Percentiles rank a stretch among this genome's conserved stretches.
phyloP scores from a whole-genome alignment of 768 basidiomycete species.

The Vararia minispora region DNA sequence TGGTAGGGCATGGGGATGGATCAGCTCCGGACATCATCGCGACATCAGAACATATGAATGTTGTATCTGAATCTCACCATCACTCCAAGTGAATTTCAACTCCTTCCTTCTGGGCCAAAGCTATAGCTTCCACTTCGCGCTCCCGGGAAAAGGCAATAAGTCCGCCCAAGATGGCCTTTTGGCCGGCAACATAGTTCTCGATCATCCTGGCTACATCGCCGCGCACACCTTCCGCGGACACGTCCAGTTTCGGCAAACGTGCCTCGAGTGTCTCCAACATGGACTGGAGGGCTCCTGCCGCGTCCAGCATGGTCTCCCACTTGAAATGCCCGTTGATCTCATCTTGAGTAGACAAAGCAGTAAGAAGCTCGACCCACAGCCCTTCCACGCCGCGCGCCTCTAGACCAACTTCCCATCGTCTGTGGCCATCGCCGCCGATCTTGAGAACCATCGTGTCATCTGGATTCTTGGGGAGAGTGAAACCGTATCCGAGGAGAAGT shows the following conservation, averaged over 20 bases:
- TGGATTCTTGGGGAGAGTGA: slow-evolving; percentile 66
- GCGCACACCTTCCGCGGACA: slow-evolving; percentile 24
- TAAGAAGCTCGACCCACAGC: slow-evolving; percentile 46
- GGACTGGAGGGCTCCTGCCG: slow-evolving; percentile 49
- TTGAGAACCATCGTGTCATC: slow-evolving; percentile 82
- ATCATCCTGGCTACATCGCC: slow-evolving; percentile 57
- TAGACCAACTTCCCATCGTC: slow-evolving; percentile 57
- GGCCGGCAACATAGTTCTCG: slow-evolving; percentile 46
- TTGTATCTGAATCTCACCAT: too few relatives aligned
- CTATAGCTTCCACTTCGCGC: slow-evolving; percentile 36
- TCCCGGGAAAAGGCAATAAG: slow-evolving; percentile 36
- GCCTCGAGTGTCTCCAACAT: slow-evolving; percentile 49
- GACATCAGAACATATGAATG: too few relatives aligned
- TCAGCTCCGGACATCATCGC: too few relatives aligned
- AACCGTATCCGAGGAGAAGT: slow-evolving; percentile 87
- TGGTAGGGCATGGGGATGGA: too few relatives aligned
- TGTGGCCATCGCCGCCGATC: slow-evolving; percentile 39
- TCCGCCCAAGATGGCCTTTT: slow-evolving; percentile 20
- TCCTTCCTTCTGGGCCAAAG: slow-evolving; percentile 38
- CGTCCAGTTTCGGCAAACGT: slow-evolving; percentile 29
- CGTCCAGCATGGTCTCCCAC: slow-evolving; percentile 54
- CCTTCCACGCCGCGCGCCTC: slow-evolving; percentile 40
- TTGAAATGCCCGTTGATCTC: slow-evolving; percentile 18
- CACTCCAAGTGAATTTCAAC: slow-evolving; percentile 46
- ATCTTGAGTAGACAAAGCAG: slow-evolving; percentile 20